Base-by-base conservation (phyloP, 441 rosid genomes). In the Adansonia rubrostipa region DNA sequence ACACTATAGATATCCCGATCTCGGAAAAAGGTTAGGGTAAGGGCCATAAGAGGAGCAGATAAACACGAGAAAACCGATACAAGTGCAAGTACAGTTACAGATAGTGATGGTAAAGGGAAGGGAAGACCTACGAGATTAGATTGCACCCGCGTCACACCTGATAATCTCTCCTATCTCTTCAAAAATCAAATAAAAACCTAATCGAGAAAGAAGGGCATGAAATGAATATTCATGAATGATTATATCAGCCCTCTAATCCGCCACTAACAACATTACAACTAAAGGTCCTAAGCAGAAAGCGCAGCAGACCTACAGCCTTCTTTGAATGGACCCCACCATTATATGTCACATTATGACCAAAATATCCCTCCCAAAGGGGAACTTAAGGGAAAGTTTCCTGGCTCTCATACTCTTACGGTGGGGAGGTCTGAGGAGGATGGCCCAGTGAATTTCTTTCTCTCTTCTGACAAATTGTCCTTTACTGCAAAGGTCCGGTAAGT, bases 81-180 rank as follows among this genome's bases (percentile, higher is more conserved):
- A 28, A 63, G 14, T 28, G 33, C 33, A 28, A 28, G 33, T 28
- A 2, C 47, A 63, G 47, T 33, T 33, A 36, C 47, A 33, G 68
- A 63, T 14, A 63, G 68, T 14, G 4, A 15, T n/a, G 2, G 50
- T 2, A 9, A 40, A 0, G 44, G 44, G 0, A 40, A 5, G 2
- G 50, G 50, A 9, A 14, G 20, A 63, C 19, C 68, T 19, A 63
- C 10, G 47, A 6, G 15, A 14, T 19, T 17, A 7, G 9, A 14
- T n/a, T 10, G 68, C 53, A 51, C 56, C 45, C 13, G 65, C 78
- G 15, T 57, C 58, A 15, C 83, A 80, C 77, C 57, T 1, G 76
- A 82, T 79, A 42, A 77, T 36, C 24, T 28, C 82, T 36, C 82
- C 33, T 1, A 28, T 28, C 33, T 22, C 42, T 14, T 33, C 79